A percentile compares a stretch with the other conserved stretches of the same genome.
phyloP scores from a whole-genome alignment of 2,329 filamentous ascomycete species.

The Ascochyta clinopodiicola region DNA sequence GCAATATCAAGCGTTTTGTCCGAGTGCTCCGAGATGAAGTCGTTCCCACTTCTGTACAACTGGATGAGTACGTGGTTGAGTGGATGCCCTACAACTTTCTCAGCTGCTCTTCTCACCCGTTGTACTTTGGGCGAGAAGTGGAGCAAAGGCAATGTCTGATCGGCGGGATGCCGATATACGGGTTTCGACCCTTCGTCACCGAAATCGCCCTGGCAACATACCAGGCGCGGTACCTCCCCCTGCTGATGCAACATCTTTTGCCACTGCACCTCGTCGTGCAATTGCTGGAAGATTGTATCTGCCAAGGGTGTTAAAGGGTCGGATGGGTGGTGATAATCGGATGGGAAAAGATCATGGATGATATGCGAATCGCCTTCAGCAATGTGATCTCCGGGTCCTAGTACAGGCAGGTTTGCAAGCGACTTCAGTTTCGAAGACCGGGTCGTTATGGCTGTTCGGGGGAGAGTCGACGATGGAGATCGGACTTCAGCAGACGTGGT shows the following conservation, averaged over 20 bases:
- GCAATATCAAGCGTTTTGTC: constrained; percentile 96
- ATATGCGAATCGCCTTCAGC: constrained; percentile 84
- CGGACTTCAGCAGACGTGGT: not conserved
- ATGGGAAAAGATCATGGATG: constrained; percentile 71
- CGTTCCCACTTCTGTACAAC: constrained; percentile 84
- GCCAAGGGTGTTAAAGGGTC: constrained; percentile 52
- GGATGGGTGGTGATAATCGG: constrained; percentile 30
- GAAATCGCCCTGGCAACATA: constrained; percentile 83
- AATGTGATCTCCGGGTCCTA: constrained; percentile 62
- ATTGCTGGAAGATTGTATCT: constrained; percentile 69
- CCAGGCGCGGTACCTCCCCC: constrained; percentile 87
- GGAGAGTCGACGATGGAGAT: not conserved
- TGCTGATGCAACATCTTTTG: constrained; percentile 91
- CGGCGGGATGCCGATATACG: constrained; percentile 92
- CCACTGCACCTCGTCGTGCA: constrained; percentile 82
- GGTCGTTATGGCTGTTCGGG: constrained; percentile 17
- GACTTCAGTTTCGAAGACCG: constrained; percentile 45
- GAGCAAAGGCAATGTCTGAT: constrained; percentile 80
- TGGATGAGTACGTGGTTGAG: constrained; percentile 95
- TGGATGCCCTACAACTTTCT: constrained; percentile 75
- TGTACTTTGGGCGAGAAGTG: constrained; percentile 78
- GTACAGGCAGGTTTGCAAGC: constrained; percentile 46
- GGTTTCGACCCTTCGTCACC: constrained; percentile 75
- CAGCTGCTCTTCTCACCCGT: constrained; percentile 70
- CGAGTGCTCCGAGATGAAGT: constrained; percentile 95